A percentile compares a stretch with the other conserved stretches of the same genome.
phyloP scores from a whole-genome alignment of 2,329 filamentous ascomycete genomes.

The Parascedosporium putredinis region DNA sequence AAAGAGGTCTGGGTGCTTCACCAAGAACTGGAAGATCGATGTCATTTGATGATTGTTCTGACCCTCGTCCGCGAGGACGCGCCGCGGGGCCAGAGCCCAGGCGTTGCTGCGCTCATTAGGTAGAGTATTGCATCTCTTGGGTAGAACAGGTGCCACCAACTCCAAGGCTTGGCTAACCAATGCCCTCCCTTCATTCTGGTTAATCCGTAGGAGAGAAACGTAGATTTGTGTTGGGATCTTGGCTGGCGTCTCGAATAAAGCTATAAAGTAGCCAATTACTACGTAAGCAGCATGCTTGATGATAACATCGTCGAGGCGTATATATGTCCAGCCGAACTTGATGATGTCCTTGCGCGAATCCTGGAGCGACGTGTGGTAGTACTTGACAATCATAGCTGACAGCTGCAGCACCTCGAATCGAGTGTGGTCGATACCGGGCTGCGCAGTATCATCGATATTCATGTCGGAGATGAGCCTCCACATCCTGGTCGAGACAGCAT shows the following conservation, averaged over 20 bases:
- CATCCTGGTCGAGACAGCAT: conserved; percentile 81
- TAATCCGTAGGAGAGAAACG: conserved; percentile 78
- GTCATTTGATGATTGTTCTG: conserved; percentile 94
- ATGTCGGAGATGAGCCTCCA: conserved; percentile 87
- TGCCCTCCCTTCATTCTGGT: conserved; percentile 87
- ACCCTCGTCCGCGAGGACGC: conserved; percentile 86
- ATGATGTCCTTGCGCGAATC: conserved; percentile 96
- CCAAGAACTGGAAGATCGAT: conserved; percentile 94
- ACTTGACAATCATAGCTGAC: conserved; percentile 90
- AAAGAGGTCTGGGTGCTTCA: conserved; percentile 84
- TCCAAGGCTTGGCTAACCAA: conserved; percentile 92
- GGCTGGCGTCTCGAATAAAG: conserved; percentile 86
- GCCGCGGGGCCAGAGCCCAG: conserved; percentile 83
- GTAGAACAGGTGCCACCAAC: conserved; percentile 86
- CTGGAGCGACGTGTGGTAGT: conserved; percentile 77
- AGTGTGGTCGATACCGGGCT: conserved; percentile 86
- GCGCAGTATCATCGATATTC: conserved; percentile 69
- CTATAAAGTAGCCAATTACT: conserved; percentile 94
- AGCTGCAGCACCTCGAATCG: conserved; percentile 93
- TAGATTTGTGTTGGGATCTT: conserved; percentile 98
- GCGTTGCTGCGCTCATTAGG: conserved; percentile 64
- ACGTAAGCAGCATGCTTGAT: conserved; percentile 99
- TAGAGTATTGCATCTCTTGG: conserved; percentile 63
- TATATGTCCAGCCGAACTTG: conserved; percentile 98
- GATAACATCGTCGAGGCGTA: conserved; percentile 94